Evolutionary conservation across 495 filamentous ascomycete species (phyloP).

Genomic region (Penicillium silybi): DNA sequence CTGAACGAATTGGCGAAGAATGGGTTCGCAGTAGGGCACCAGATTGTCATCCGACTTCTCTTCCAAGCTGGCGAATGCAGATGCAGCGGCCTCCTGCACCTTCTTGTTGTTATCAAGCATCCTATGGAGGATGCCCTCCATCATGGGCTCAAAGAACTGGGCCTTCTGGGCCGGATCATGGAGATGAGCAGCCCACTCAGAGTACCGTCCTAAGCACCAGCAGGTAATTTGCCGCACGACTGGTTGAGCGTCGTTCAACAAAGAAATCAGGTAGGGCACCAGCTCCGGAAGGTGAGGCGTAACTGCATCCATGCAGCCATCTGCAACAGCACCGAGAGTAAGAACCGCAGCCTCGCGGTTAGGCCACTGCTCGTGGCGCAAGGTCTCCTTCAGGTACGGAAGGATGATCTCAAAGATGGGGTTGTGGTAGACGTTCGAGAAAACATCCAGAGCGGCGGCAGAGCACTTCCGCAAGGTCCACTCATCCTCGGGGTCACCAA

Average conservation of each 20-base stretch:
- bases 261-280: conserved; percentile 82
- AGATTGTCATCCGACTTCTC: conserved; percentile 83
- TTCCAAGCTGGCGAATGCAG: conserved; percentile 92
- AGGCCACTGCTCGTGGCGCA: conserved; percentile 85
- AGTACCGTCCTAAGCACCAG: conserved; percentile 95
- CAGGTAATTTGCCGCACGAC: conserved; percentile 98
- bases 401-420: conserved; percentile 87
- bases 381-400: conserved; percentile 86
- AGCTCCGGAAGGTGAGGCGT: conserved; percentile 88
- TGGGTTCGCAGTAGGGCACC: conserved; percentile 80
- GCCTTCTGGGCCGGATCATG: conserved; percentile 59
- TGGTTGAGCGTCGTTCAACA: conserved; percentile 80
- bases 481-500: conserved; percentile 75
- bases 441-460: conserved; percentile 89
- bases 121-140: conserved; percentile 89
- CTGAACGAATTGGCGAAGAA: conserved; percentile 84
- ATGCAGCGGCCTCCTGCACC: conserved; percentile 94
- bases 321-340: conserved; percentile 89
- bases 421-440: conserved; percentile 83
- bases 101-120: conserved; percentile 98
- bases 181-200: conserved; percentile 84
- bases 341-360: conserved; percentile 93
- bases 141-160: conserved; percentile 89
- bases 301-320: conserved; percentile 88
- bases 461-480: conserved; percentile 99